Evolutionary conservation across 176 grass and related monocot genomes (phyloP).

Genomic region (Urochloa ruziziensis): DNA sequence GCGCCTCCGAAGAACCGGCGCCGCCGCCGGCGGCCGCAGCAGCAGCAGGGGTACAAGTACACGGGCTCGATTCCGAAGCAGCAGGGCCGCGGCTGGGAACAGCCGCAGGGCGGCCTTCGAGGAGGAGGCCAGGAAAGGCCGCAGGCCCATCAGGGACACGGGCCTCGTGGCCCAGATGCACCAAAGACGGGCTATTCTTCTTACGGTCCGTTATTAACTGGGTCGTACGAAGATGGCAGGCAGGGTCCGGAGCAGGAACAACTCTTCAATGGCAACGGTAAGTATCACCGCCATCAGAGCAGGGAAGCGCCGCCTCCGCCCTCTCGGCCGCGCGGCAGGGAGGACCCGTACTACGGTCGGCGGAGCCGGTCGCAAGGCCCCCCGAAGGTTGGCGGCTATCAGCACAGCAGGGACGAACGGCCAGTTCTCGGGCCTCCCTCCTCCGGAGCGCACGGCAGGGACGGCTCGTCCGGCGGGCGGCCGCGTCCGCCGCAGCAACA

Average conservation of each 20-base stretch:
- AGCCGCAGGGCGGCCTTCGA: neutral
- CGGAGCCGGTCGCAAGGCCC: neutral
- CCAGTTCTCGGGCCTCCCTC: neutral
- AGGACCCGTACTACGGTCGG: neutral
- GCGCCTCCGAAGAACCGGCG: neutral
- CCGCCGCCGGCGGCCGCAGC: neutral
- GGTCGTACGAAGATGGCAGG: neutral
- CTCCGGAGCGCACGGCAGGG: neutral
- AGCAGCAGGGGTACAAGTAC: neutral
- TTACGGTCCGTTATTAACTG: neutral
- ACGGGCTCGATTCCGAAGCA: neutral
- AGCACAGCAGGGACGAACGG: neutral
- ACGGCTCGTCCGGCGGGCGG: neutral
- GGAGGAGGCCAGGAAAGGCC: neutral
- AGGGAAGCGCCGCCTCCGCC: neutral
- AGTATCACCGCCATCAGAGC: neutral
- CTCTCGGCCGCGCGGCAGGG: neutral
- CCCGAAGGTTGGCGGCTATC: neutral
- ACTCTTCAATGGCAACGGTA: neutral
- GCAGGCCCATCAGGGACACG: neutral
- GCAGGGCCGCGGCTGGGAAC: neutral
- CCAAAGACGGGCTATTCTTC: neutral
- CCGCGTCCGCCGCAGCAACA: neutral
- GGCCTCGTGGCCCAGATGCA: neutral
- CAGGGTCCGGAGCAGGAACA: neutral